Base-by-base conservation (phyloP, 129 eudicot genomes). In the Artemisia tridentata region DNA sequence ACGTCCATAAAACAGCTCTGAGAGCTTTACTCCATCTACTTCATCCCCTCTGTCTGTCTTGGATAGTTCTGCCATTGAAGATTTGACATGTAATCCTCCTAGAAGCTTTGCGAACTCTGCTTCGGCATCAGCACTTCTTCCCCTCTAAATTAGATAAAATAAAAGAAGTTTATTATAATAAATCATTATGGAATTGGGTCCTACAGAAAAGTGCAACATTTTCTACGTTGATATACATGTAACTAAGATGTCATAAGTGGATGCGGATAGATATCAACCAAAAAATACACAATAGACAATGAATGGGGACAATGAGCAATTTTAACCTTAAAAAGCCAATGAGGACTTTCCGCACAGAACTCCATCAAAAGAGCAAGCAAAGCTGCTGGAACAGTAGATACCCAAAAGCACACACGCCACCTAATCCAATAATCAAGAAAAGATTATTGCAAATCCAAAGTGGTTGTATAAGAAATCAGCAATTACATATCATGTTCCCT, bases 351-450 rank as follows among this genome's bases (percentile, higher is more conserved):
- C 14, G 93, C 92, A 75, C 90, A 91, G 63, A 88, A 86, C 81
- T 84, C 96, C 85, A 88, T 91, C 51, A 82, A 51, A 48, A 91
- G 55, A 65, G 83, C 90, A 76, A 91, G 91, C 69, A 84, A 78
- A 19, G 86, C 84, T 45, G 97, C 92, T 66, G 97, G 97, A 72
- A 86, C 68, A 34, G 83, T 80, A 67, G 97, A 81, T 52, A 84
- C 86, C 97, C 96, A 91, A 69, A 91, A 91, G 79, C 97, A 91
- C 66, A 86, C 78, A 52, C 96, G 81, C 97, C 97, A 91, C 97
- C 96, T 91, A 77, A 29, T 16, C 67, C 50, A 68, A 55, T 43
- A 75, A 75, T 61, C 45, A 75, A 67, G 18, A 43, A 9, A 79
- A 34, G 18, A 64, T 18, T 49, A 34, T 59, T 50, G 45, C 12